These are phyloP conservation scores for Candida glaebosa DNA, from an alignment of 805 yeast genomes.

Conservation along the genomic window DNA sequence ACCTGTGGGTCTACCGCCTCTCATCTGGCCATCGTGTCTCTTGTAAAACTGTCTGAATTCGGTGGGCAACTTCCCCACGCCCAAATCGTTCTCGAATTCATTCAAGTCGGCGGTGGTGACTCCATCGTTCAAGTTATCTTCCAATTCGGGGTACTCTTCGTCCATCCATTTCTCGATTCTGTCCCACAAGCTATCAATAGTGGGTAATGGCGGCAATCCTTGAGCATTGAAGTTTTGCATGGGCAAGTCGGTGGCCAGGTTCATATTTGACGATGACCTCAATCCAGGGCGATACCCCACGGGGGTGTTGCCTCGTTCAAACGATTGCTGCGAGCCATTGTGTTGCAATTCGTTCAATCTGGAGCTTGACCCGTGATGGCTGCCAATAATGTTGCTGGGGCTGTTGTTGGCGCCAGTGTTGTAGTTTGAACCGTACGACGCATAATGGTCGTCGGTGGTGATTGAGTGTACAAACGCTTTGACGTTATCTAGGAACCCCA, in stretches of 20 bases:
- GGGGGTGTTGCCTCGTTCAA: slow-evolving; percentile 13
- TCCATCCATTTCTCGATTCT: slow-evolving; percentile 41
- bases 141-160: slow-evolving; percentile 45
- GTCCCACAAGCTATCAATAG: slow-evolving; percentile 42
- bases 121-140: slow-evolving; percentile 40
- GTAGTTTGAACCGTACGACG: slow-evolving; percentile 45
- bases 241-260: slow-evolving; percentile 39
- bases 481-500: slow-evolving; percentile 38
- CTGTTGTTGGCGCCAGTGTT: slow-evolving; percentile 18
- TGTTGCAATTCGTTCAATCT: slow-evolving; percentile 35
- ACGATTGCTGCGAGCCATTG: slow-evolving; percentile 26
- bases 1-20: slow-evolving; percentile 46
- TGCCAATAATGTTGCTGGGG: slow-evolving; percentile 11
- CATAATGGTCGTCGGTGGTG: slow-evolving; percentile 59
- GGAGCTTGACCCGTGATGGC: slow-evolving; percentile 21
- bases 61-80: slow-evolving; percentile 35
- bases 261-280: slow-evolving; percentile 39
- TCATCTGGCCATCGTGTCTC: slow-evolving; percentile 44
- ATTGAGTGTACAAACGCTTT: slow-evolving; percentile 45
- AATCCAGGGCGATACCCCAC: slow-evolving; percentile 42
- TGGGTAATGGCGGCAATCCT: slow-evolving; percentile 50
- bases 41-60: slow-evolving; percentile 45
- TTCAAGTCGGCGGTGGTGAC: slow-evolving; percentile 45
- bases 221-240: slow-evolving; percentile 42
- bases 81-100: slow-evolving; percentile 44